Base-by-base conservation (phyloP, 225 moss, liverwort and hornwort genomes). In the Lunularia cruciata region DNA sequence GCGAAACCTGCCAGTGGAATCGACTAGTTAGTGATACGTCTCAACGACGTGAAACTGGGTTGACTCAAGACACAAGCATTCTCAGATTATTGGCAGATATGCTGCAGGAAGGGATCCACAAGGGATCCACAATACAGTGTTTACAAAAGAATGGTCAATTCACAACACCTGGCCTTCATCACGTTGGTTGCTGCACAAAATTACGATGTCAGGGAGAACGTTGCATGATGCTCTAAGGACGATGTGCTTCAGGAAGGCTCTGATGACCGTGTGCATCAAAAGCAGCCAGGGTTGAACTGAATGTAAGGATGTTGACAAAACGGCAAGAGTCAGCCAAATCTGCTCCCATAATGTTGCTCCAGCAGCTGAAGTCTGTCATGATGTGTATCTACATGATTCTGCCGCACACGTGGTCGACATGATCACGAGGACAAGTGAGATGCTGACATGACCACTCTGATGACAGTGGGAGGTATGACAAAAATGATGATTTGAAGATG, bases 131-230 rank as follows among this genome's bases (percentile, higher is more conserved):
- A 77, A 75, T 45, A 76, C 78, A 85, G 57, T 26, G 74, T 63
- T 69, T 59, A 74, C 59, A 85, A 73, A 82, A 86, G 75, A 87
- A 81, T 79, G 76, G 78, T 61, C 43, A 90, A 91, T 86, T 90
- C 85, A 93, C 86, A 83, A 83, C 98, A 98, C 98, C 93, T 98
- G 98, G 89, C 84, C 83, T 85, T 81, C 78, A 77, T 67, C 68
- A 76, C 82, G 77, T 81, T 89, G 86, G 80, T 93, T 90, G 91
- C 92, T 98, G 98, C 93, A 98, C 85, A 91, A 98, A 80, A 85
- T 76, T 74, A 86, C 79, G 86, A 86, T 86, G 83, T 80, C 86
- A 80, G 85, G 86, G 74, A 74, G 86, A 47, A 80, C 76, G 83
- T 80, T 65, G 75, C 77, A 80, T 75, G 84, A 77, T 77, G 80